These are phyloP conservation scores for Ogataea dorogensis DNA, from an alignment of 805 yeast genomes.

Conservation along the genomic window DNA sequence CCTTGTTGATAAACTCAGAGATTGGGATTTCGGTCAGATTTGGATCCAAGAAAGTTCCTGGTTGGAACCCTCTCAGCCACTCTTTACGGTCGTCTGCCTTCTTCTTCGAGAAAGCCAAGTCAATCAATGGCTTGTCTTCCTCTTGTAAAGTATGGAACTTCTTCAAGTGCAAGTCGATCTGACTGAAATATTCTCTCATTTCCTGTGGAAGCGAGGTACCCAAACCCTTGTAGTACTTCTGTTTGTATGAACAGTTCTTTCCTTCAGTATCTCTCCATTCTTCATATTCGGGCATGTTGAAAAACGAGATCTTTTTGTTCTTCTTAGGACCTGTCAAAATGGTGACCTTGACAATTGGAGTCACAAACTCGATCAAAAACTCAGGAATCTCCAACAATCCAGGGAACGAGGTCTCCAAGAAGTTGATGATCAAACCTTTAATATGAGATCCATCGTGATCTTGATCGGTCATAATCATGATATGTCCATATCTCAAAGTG, in stretches of 20 bases:
- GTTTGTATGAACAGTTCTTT: conserved; percentile 71
- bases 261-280: conserved; percentile 89
- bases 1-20: conserved; percentile 91
- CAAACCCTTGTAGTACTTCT: conserved; percentile 96
- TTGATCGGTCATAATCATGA: conserved; percentile 99
- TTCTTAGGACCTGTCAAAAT: conserved; percentile 59
- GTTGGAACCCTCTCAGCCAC: conserved; percentile 88
- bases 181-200: conserved; percentile 83
- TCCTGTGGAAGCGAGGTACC: conserved; percentile 89
- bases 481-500: conserved; percentile 87
- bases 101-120: conserved; percentile 90
- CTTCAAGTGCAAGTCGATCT: conserved; percentile 82
- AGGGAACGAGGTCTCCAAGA: conserved; percentile 90
- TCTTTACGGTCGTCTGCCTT: conserved; percentile 97
- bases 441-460: conserved; percentile 99
- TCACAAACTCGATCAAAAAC: conserved; percentile 87
- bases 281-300: conserved; percentile 95
- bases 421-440: conserved; percentile 91
- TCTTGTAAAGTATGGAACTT: conserved; percentile 78
- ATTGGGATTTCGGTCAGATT: conserved; percentile 75
- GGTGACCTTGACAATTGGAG: conserved; percentile 93
- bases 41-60: conserved; percentile 91
- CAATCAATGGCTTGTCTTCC: conserved; percentile 74
- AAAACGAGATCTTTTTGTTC: conserved; percentile 64
- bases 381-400: conserved; percentile 90